phyloP scores from a whole-genome alignment of 495 filamentous ascomycete species.

The Baudoinia panamericana region DNA sequence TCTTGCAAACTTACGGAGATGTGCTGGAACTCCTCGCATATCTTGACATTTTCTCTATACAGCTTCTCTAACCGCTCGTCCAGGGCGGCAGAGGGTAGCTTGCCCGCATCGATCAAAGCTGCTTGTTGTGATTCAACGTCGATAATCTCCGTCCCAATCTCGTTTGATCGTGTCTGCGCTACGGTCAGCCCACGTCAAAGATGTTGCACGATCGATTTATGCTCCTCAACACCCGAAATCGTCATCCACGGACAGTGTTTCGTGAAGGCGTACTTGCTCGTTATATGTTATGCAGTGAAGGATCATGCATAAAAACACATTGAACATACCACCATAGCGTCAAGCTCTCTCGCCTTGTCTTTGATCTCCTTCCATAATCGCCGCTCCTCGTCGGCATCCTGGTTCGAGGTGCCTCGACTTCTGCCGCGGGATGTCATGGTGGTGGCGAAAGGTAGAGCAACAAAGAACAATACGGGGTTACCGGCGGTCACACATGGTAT shows the following conservation, averaged over 20 bases:
- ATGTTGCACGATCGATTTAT: neutral
- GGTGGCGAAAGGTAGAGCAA: neutral
- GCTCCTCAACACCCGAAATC: neutral
- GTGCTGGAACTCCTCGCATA: slow-evolving; percentile 48
- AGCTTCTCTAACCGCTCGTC: slow-evolving; percentile 40
- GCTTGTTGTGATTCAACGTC: slow-evolving; percentile 38
- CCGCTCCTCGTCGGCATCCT: slow-evolving; percentile 46
- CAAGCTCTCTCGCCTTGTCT: slow-evolving; percentile 37
- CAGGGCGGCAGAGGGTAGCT: slow-evolving; percentile 20
- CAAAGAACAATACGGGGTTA: neutral
- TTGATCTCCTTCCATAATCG: slow-evolving; percentile 52
- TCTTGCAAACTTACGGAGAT: slow-evolving; percentile 31
- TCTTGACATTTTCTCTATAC: slow-evolving; percentile 49
- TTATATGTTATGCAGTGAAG: too few species aligned
- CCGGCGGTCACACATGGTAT: too few species aligned
- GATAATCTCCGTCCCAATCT: slow-evolving; percentile 40
- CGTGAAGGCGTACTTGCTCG: too few species aligned
- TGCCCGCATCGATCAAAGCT: slow-evolving; percentile 15
- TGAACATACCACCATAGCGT: slow-evolving; percentile 26
- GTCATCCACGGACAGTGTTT: too few species aligned
- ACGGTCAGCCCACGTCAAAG: too few species aligned
- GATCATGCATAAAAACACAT: too few species aligned
- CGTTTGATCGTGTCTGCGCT: slow-evolving; percentile 27
- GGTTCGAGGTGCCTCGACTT: slow-evolving; percentile 31
- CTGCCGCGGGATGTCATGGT: slow-evolving; percentile 34